These are phyloP conservation scores for Amyloporia xantha DNA, from an alignment of 768 basidiomycete genomes.

Conservation along the genomic window DNA sequence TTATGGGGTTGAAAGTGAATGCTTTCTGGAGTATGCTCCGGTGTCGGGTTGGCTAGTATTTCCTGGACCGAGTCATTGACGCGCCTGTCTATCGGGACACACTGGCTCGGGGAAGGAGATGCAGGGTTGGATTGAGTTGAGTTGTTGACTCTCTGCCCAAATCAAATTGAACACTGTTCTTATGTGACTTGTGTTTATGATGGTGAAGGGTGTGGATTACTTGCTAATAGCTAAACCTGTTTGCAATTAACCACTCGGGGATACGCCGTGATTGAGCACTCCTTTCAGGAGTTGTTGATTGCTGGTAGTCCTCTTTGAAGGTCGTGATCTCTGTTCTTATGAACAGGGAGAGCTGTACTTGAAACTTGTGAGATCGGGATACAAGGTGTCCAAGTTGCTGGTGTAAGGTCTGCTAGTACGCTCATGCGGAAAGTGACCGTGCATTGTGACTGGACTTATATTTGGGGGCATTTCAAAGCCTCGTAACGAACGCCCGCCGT, in stretches of 20 bases:
- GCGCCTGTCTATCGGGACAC: conserved; percentile 16
- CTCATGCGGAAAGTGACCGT: conserved; percentile 11
- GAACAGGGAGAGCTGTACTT: conserved; percentile 26
- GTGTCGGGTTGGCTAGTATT: conserved; percentile 9
- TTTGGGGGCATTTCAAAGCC: conserved; percentile 15
- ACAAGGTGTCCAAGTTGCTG: conserved; percentile 32
- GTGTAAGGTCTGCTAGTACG: conserved; percentile 11
- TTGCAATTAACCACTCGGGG: conserved; percentile 29
- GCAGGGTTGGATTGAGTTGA: conserved; percentile 4
- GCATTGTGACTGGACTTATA: conserved; percentile 13
- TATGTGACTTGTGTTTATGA: conserved; percentile 14
- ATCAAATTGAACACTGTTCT: conserved; percentile 13
- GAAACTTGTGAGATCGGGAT: conserved; percentile 42
- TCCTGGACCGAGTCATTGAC: conserved; percentile 17
- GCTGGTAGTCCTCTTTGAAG: conserved; percentile 28
- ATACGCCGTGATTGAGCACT: conserved; percentile 23
- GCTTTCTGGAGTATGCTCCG: conserved; percentile 8
- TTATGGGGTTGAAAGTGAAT: conserved; percentile 7
- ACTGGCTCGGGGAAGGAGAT: conserved; percentile 16
- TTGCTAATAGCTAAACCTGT: conserved; percentile 31
- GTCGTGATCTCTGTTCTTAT: conserved; percentile 24
- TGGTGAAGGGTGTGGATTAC: conserved; percentile 29
- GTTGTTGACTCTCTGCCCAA: conserved; percentile 4
- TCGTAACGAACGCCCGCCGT: conserved; percentile 14
- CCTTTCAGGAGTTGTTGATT: conserved; percentile 15